Conservation (phyloP, 805 yeast genomes). For the Kodamaea hsintzibuensis region DNA sequence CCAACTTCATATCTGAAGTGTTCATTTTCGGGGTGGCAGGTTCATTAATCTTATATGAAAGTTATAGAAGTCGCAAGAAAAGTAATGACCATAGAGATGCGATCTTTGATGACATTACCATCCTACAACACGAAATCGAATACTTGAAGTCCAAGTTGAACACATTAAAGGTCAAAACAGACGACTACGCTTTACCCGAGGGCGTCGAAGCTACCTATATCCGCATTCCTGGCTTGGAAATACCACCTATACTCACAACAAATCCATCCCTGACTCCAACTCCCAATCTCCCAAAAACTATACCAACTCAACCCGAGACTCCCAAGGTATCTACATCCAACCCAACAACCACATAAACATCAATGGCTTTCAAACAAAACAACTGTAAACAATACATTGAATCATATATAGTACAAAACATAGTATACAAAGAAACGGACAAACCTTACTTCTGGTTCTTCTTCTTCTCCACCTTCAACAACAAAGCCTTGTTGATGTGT, state of each 20-base stretch:
- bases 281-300: neutral
- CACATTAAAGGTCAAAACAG: constrained; percentile 41
- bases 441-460: constrained; percentile 18
- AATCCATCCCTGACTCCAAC: neutral
- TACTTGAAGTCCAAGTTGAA: constrained; percentile 51
- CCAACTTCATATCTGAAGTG: constrained; percentile 72
- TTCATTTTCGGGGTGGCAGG: constrained; percentile 84
- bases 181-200: constrained; percentile 51
- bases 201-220: constrained; percentile 48
- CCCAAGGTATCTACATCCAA: neutral
- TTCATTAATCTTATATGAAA: constrained; percentile 68
- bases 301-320: no score
- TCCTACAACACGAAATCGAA: constrained; percentile 70
- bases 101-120: constrained; percentile 69
- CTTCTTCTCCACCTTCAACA: constrained; percentile 33
- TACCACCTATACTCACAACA: constrained; percentile 20
- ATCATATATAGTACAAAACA: constrained; percentile 11
- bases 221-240: constrained; percentile 42
- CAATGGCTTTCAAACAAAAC: neutral
- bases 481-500: constrained; percentile 34
- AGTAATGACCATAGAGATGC: constrained; percentile 61
- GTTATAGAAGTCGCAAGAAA: constrained; percentile 65
- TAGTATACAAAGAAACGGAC: constrained; percentile 8
- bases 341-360: neutral
- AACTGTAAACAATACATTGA: constrained; percentile 6